A percentile compares a stretch with the other conserved stretches of the same genome.
Evolutionary conservation across 306 rosid species (phyloP).

Genomic region (Myrica gale): DNA sequence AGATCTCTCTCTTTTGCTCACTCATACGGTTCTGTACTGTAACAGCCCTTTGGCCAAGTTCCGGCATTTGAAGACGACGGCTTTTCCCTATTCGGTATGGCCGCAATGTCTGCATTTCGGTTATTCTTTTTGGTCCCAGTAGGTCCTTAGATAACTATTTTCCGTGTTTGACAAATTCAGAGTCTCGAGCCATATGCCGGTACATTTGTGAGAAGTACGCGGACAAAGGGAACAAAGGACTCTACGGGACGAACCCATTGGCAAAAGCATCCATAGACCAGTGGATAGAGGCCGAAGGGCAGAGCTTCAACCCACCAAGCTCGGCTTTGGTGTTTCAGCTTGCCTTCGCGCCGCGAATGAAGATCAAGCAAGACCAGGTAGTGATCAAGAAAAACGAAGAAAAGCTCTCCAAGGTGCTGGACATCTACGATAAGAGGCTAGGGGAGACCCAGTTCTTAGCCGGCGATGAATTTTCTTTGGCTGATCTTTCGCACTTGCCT

Average conservation of each 20-base stretch:
- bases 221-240: conserved; percentile 51
- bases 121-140: background rate
- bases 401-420: conserved; percentile 63
- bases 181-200: conserved; percentile 81
- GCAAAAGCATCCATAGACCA: conserved; percentile 73
- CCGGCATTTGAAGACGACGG: conserved; percentile 74
- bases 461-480: conserved; percentile 71
- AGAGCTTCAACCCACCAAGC: conserved; percentile 71
- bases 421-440: conserved; percentile 63
- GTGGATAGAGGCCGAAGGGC: conserved; percentile 84
- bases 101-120: background rate
- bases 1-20: background rate
- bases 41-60: conserved; percentile 85
- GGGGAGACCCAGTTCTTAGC: conserved; percentile 62
- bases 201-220: conserved; percentile 69
- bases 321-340: conserved; percentile 72
- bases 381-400: conserved; percentile 52
- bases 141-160: background rate
- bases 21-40: background rate
- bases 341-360: conserved; percentile 80
- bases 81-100: conserved; percentile 60
- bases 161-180: conserved; percentile 31
- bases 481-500: conserved; percentile 90
- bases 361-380: conserved; percentile 54
- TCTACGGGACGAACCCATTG: conserved; percentile 65